These are phyloP conservation scores for Firmiana major DNA, from an alignment of 345 rosid species.

Conservation along the genomic window DNA sequence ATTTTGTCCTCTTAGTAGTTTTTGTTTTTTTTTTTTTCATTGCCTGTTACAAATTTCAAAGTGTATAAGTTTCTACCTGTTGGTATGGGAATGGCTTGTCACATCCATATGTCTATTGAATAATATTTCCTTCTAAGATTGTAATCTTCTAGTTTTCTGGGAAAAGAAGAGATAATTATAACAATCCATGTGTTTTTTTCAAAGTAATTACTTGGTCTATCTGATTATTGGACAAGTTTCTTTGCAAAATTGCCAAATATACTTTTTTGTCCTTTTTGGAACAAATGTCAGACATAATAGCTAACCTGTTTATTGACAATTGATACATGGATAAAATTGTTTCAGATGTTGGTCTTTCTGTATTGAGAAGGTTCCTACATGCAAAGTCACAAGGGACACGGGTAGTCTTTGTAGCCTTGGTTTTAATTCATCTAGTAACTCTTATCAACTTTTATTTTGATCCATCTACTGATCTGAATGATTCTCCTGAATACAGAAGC, in stretches of 20 bases:
- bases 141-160: conserved; percentile 1
- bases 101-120: neutral
- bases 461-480: conserved; percentile 44
- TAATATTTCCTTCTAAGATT: neutral
- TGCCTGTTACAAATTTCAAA: conserved; percentile 9
- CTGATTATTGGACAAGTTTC: neutral
- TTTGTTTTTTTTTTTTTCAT: conserved; percentile 8
- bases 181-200: neutral
- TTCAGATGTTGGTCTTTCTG: conserved; percentile 92
- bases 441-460: conserved; percentile 13
- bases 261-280: neutral
- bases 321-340: conserved; percentile 22
- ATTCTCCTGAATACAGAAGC: conserved; percentile 72
- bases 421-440: neutral
- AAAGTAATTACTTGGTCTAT: neutral
- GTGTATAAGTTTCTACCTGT: neutral
- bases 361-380: conserved; percentile 75
- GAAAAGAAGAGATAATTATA: neutral
- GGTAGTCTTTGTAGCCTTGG: conserved; percentile 45
- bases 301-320: conserved; percentile 3
- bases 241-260: neutral
- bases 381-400: conserved; percentile 42
- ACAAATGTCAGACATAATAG: neutral
- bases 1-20: neutral
- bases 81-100: neutral